Conservation (phyloP, 805 yeast genomes). For the Yamadazyma sp. region DNA sequence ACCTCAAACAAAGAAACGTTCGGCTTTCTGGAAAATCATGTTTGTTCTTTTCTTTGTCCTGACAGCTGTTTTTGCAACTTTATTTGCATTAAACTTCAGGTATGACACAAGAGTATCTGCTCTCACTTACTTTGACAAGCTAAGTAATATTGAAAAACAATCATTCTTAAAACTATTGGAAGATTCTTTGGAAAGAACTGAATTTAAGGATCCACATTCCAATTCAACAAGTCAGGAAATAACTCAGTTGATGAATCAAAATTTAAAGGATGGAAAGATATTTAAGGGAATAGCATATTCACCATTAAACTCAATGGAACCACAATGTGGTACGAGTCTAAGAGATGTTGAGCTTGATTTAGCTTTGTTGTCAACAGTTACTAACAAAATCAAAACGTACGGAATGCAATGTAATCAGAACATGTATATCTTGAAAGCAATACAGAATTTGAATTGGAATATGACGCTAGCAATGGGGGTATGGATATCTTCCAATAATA, state of each 20-base stretch:
- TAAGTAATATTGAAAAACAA: too few relatives aligned
- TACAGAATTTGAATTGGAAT: constrained; percentile 47
- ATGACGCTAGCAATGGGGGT: constrained; percentile 61
- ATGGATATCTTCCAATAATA: constrained; percentile 52
- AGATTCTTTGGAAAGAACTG: too few relatives aligned
- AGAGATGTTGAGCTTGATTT: constrained; percentile 55
- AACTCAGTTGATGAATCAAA: background rate
- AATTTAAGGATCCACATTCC: background rate
- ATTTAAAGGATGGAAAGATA: background rate
- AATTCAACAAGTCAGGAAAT: background rate
- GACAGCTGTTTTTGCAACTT: too few relatives aligned
- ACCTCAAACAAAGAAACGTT: too few relatives aligned
- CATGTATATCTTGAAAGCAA: constrained; percentile 49
- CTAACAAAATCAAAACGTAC: constrained; percentile 54
- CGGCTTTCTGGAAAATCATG: too few relatives aligned
- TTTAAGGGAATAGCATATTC: constrained; percentile 55
- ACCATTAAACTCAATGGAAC: constrained; percentile 51
- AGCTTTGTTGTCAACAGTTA: constrained; percentile 54
- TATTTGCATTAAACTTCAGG: too few relatives aligned
- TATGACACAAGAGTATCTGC: too few relatives aligned
- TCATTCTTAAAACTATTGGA: too few relatives aligned
- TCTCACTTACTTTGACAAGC: too few relatives aligned
- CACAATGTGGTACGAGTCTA: constrained; percentile 48
- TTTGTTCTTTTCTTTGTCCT: too few relatives aligned
- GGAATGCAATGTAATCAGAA: constrained; percentile 64